A percentile compares a stretch with the other conserved stretches of the same genome.
Evolutionary conservation across 805 yeast species (phyloP).

Genomic region (Candida insectorum): DNA sequence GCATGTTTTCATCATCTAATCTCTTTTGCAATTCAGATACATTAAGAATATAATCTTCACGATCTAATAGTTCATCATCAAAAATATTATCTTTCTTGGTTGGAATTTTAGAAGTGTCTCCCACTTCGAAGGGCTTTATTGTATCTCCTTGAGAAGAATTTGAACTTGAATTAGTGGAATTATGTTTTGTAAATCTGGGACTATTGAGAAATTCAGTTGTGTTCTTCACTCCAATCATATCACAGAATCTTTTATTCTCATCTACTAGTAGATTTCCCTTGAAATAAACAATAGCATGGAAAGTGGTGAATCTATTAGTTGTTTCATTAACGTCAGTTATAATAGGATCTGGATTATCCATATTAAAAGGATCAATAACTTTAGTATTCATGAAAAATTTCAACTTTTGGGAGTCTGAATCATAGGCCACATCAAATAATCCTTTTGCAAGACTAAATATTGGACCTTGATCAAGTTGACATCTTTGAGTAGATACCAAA

Average conservation of each 20-base stretch:
- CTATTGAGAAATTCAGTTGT: constrained; percentile 22
- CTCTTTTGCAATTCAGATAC: background rate
- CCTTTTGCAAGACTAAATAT: constrained; percentile 20
- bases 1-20: too few species aligned
- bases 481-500: background rate
- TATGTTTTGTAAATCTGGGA: constrained; percentile 20
- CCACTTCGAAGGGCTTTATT: constrained; percentile 4
- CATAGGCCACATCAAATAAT: constrained; percentile 34
- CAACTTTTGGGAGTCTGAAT: constrained; percentile 22
- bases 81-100: background rate
- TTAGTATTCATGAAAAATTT: constrained; percentile 35
- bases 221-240: constrained; percentile 34
- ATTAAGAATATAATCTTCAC: background rate
- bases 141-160: constrained; percentile 7
- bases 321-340: constrained; percentile 43
- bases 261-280: constrained; percentile 39
- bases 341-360: constrained; percentile 10
- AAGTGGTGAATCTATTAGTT: constrained; percentile 47
- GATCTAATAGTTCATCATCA: background rate
- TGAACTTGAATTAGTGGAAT: constrained; percentile 2
- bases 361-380: constrained; percentile 15
- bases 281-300: constrained; percentile 43
- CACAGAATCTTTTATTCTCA: constrained; percentile 44
- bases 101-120: background rate
- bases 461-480: background rate